phyloP scores from a whole-genome alignment of 768 basidiomycete species.

The Mycena rebaudengoi region DNA sequence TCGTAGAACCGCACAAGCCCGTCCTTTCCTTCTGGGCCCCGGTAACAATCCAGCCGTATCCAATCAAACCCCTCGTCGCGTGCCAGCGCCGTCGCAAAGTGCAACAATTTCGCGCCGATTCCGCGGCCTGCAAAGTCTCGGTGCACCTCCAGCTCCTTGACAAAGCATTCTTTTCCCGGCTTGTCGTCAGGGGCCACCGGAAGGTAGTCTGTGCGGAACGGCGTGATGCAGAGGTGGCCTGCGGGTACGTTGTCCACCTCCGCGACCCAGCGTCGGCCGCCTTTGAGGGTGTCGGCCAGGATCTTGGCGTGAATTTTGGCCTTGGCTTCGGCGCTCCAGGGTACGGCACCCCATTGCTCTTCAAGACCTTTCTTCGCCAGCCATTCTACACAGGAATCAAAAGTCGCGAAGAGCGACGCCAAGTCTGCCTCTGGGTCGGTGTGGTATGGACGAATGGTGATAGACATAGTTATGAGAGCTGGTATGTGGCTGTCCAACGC shows the following conservation, averaged over 20 bases:
- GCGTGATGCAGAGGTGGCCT: constrained; percentile 10
- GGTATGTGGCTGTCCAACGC: too few relatives aligned
- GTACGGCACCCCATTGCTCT: constrained; percentile 22
- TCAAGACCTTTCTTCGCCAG: constrained; percentile 17
- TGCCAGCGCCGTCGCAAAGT: constrained; percentile 8
- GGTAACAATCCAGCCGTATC: constrained; percentile 22
- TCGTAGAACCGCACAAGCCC: constrained; percentile 22
- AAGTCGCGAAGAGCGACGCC: constrained; percentile 7
- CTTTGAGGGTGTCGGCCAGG: not conserved
- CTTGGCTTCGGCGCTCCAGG: constrained; percentile 6
- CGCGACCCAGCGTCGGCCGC: constrained; percentile 18
- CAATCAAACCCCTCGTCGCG: constrained; percentile 17
- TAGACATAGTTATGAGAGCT: not conserved
- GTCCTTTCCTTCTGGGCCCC: constrained; percentile 20
- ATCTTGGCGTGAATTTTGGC: not conserved
- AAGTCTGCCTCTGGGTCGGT: constrained; percentile 11
- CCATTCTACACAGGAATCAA: constrained; percentile 21
- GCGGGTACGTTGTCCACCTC: constrained; percentile 15
- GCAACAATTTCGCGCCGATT: constrained; percentile 14
- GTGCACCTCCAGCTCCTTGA: constrained; percentile 14
- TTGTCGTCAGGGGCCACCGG: constrained; percentile 16
- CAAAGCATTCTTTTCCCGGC: constrained; percentile 19
- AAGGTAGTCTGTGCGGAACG: constrained; percentile 23
- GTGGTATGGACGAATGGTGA: not conserved
- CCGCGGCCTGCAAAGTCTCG: constrained; percentile 10